Conservation (phyloP, 2,329 filamentous ascomycete genomes). For the Exophiala sideris region DNA sequence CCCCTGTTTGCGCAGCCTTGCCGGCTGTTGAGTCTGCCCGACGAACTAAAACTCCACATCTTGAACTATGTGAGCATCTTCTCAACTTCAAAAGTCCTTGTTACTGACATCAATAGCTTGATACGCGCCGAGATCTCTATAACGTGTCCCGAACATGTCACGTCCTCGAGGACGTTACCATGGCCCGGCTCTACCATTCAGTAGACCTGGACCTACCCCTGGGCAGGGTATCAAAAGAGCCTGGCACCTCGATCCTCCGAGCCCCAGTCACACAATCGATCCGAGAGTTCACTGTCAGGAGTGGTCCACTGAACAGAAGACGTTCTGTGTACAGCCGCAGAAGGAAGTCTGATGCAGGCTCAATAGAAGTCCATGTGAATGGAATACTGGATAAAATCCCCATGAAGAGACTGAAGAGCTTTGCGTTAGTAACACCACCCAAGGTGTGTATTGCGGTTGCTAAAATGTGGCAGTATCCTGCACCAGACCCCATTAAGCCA, state of each 20-base stretch:
- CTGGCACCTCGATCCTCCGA: constrained; percentile 16
- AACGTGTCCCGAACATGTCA: constrained; percentile 27
- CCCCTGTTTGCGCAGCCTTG: constrained; percentile 18
- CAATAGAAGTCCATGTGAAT: constrained; percentile 9
- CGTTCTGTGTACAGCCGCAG: constrained; percentile 10
- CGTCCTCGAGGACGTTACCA: constrained; percentile 23
- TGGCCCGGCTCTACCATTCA: constrained; percentile 23
- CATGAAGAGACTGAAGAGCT: constrained; percentile 12
- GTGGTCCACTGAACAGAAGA: constrained; percentile 13
- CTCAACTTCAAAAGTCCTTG: neutral
- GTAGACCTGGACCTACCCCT: constrained; percentile 22
- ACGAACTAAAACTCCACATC: constrained; percentile 27
- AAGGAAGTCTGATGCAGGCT: constrained; percentile 11
- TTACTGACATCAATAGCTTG: constrained; percentile 19
- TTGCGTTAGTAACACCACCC: constrained; percentile 12
- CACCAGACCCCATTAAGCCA: constrained; percentile 14
- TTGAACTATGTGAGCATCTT: constrained; percentile 23
- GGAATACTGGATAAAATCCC: constrained; percentile 22
- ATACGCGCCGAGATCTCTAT: constrained; percentile 26
- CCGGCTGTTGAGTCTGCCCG: constrained; percentile 22
- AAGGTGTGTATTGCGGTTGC: too few species aligned
- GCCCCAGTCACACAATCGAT: constrained; percentile 22
- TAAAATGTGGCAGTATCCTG: constrained; percentile 12
- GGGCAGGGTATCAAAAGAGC: neutral
- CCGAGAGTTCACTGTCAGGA: constrained; percentile 22